These are phyloP conservation scores for Saccharomycopsis crataegensis DNA, from an alignment of 1,139 yeast genomes.

Conservation along the genomic window DNA sequence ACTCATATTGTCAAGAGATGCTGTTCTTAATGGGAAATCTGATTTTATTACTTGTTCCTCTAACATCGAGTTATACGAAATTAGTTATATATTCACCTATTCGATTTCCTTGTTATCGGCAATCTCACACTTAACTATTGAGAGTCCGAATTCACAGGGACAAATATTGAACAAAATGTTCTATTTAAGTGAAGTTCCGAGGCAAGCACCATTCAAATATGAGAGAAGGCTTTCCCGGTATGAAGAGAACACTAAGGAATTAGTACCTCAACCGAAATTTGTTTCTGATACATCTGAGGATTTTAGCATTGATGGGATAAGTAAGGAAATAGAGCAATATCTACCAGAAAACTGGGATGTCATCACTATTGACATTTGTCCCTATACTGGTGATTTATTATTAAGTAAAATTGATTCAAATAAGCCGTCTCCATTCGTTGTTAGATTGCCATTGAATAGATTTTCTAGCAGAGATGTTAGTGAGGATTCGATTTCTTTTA, in stretches of 20 bases:
- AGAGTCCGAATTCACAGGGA: neutral
- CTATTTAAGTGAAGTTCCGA: conserved; percentile 11
- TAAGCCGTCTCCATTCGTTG: conserved; percentile 34
- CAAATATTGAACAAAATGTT: conserved; percentile 3
- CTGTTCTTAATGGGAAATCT: neutral
- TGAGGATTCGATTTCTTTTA: conserved; percentile 36
- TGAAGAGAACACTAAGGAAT: conserved; percentile 1
- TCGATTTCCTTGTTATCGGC: conserved; percentile 29
- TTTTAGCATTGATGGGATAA: neutral
- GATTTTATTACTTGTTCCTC: neutral
- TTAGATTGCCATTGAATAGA: conserved; percentile 57
- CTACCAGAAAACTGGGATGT: conserved; percentile 46
- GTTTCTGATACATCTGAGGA: neutral
- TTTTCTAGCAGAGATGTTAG: conserved; percentile 40
- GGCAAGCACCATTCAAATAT: conserved; percentile 5
- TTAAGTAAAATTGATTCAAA: conserved; percentile 26
- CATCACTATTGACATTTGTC: conserved; percentile 57
- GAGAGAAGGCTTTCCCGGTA: conserved; percentile 3
- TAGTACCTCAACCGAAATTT: neutral
- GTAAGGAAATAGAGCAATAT: neutral
- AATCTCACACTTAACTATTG: conserved; percentile 21
- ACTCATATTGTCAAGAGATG: neutral
- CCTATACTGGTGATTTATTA: conserved; percentile 49
- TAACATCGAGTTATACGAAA: conserved; percentile 25
- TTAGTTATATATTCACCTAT: conserved; percentile 23